Evolutionary conservation across 208 protist genomes (phyloP).

Genomic region (Trypanosoma rangeli): DNA sequence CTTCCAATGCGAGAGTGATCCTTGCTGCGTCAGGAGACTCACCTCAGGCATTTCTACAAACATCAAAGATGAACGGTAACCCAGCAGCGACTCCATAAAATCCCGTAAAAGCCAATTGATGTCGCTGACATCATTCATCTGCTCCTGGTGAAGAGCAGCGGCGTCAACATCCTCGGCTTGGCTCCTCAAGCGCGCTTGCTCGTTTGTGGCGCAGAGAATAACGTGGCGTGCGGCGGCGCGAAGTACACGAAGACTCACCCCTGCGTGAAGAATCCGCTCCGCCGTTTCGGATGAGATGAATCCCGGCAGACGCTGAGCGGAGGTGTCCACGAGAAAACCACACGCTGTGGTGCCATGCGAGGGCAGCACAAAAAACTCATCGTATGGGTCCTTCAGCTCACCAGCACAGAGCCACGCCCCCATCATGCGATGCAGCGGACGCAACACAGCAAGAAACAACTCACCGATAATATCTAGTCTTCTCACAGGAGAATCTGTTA

Average conservation of each 20-base stretch:
- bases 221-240: conserved; percentile 63
- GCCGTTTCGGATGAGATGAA: conserved; percentile 68
- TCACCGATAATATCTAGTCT: conserved; percentile 48
- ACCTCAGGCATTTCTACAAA: conserved; percentile 39
- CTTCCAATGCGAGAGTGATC: conserved; percentile 50
- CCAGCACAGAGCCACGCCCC: conserved; percentile 60
- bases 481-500: neutral
- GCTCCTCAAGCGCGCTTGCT: conserved; percentile 16
- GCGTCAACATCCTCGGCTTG: conserved; percentile 28
- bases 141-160: conserved; percentile 12
- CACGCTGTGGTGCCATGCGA: conserved; percentile 55
- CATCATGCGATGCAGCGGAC: conserved; percentile 65
- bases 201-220: conserved; percentile 29
- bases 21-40: conserved; percentile 38
- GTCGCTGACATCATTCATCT: conserved; percentile 19
- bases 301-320: conserved; percentile 59
- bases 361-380: conserved; percentile 88
- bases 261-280: conserved; percentile 51
- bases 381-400: conserved; percentile 59
- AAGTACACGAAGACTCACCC: conserved; percentile 71
- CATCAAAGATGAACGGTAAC: neutral
- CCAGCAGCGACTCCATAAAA: conserved; percentile 33
- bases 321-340: conserved; percentile 65
- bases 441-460: conserved; percentile 49
- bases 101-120: conserved; percentile 31